Conservation (phyloP, 352 stramenopile species). For the Pythium inflatum region DNA sequence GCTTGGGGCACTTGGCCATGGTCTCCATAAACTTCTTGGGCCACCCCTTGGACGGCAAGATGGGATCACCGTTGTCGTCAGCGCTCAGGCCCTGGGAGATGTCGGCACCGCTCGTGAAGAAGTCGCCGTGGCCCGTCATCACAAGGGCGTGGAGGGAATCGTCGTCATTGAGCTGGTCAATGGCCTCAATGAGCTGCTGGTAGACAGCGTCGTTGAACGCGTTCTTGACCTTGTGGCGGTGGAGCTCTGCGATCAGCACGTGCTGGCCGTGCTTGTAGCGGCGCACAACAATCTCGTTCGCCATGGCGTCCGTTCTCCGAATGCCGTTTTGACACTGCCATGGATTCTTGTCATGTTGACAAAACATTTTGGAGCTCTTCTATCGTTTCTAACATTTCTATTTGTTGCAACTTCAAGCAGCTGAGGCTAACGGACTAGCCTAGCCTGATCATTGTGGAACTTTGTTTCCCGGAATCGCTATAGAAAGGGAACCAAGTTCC, state of each 20-base stretch:
- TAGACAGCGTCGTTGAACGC: slow-evolving; percentile 90
- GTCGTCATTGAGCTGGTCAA: slow-evolving; percentile 72
- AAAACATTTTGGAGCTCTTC: slow-evolving; percentile 18
- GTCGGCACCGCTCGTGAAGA: slow-evolving; percentile 92
- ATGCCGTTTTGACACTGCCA: not conserved
- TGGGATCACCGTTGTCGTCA: slow-evolving; percentile 34
- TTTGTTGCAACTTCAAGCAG: slow-evolving; percentile 27
- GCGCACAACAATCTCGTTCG: slow-evolving; percentile 41
- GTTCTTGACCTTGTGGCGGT: slow-evolving; percentile 85
- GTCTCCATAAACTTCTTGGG: slow-evolving; percentile 69
- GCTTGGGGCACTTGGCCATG: slow-evolving; percentile 78
- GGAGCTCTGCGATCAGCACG: slow-evolving; percentile 77
- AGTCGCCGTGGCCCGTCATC: slow-evolving; percentile 89
- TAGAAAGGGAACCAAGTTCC: slow-evolving; percentile 26
- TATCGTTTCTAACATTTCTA: slow-evolving; percentile 25
- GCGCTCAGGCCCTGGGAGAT: slow-evolving; percentile 49
- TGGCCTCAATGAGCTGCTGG: slow-evolving; percentile 72
- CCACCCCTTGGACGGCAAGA: slow-evolving; percentile 54
- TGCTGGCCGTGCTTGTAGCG: slow-evolving; percentile 51
- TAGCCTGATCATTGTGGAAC: not conserved
- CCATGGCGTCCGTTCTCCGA: slow-evolving; percentile 1
- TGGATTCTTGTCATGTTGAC: slow-evolving; percentile 17
- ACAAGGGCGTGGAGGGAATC: slow-evolving; percentile 78
- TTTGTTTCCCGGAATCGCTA: not conserved
- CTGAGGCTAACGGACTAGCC: not conserved